Conservation (phyloP, 1,284 basidiomycete genomes). For the Peniophora sp. region DNA sequence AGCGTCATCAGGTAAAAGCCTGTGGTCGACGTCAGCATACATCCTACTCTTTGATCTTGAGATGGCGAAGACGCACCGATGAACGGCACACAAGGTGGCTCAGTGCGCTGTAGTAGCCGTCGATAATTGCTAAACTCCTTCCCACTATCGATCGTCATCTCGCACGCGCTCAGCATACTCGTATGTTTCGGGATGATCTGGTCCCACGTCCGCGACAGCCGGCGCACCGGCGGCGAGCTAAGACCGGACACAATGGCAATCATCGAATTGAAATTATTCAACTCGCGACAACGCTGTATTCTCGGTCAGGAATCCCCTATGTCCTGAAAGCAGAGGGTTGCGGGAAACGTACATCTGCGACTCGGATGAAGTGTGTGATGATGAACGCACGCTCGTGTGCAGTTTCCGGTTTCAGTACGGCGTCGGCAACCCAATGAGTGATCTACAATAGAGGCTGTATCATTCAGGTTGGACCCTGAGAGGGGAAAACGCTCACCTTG, state of each 20-base stretch:
- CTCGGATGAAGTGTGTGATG: constrained; percentile 88
- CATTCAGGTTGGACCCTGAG: too few relatives aligned
- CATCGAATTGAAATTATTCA: constrained; percentile 96
- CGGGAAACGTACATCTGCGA: constrained; percentile 78
- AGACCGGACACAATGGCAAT: constrained; percentile 94
- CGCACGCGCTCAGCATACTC: constrained; percentile 59
- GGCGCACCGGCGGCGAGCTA: constrained; percentile 89
- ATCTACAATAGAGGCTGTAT: constrained; percentile 40
- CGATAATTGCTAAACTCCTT: constrained; percentile 95
- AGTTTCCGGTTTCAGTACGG: constrained; percentile 81
- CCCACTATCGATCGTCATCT: constrained; percentile 79
- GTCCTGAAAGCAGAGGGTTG: not conserved
- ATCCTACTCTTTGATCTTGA: not conserved
- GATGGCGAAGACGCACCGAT: constrained; percentile 53
- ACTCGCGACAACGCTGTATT: constrained; percentile 71
- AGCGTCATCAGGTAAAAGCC: constrained; percentile 94
- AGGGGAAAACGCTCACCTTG: constrained; percentile 55
- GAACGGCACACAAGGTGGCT: constrained; percentile 96
- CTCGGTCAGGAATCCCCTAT: not conserved
- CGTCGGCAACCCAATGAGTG: constrained; percentile 92
- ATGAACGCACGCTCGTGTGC: constrained; percentile 74
- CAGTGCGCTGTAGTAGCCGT: constrained; percentile 75
- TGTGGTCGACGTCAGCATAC: constrained; percentile 22
- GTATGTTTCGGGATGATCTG: constrained; percentile 72
- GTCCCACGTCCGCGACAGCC: constrained; percentile 94